Percentiles rank a stretch among this genome's conserved stretches.
These are phyloP conservation scores for Bjerkandera adusta DNA, from an alignment of 1,284 basidiomycete species.

Conservation along the genomic window DNA sequence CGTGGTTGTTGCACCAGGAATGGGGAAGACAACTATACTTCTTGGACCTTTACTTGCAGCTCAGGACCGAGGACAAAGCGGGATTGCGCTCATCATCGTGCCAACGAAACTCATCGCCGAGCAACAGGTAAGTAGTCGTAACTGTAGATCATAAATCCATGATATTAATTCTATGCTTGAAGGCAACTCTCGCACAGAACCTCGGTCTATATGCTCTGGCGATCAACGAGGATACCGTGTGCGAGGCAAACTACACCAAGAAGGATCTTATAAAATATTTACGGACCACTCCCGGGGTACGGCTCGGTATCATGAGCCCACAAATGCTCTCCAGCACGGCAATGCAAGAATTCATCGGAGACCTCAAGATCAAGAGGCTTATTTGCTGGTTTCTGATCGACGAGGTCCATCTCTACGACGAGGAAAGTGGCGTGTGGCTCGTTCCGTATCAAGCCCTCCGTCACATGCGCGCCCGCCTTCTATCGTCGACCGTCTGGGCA, in stretches of 20 bases:
- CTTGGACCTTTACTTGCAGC: slow-evolving; percentile 1
- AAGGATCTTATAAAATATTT: slow-evolving; percentile 8
- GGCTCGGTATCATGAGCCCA: slow-evolving; percentile 10
- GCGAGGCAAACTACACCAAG: background rate
- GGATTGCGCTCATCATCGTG: background rate
- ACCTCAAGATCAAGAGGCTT: background rate
- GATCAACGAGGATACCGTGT: background rate
- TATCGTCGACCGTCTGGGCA: slow-evolving; percentile 18
- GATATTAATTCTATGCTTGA: background rate
- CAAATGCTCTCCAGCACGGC: slow-evolving; percentile 3
- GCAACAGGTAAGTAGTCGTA: background rate
- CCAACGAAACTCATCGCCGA: slow-evolving; percentile 1
- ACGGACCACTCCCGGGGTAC: background rate
- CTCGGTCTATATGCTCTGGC: background rate
- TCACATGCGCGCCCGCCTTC: slow-evolving; percentile 16
- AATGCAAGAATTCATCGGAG: background rate
- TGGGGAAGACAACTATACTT: slow-evolving; percentile 4
- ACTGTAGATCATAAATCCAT: background rate
- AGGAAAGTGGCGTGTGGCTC: background rate
- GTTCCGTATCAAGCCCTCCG: background rate
- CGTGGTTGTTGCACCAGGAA: background rate
- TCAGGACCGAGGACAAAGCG: background rate
- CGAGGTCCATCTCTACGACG: slow-evolving; percentile 3
- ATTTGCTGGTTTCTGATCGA: slow-evolving; percentile 7
- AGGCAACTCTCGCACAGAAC: background rate